Evolutionary conservation across 495 filamentous ascomycete genomes (phyloP).

Genomic region (Lophium mytilinum): DNA sequence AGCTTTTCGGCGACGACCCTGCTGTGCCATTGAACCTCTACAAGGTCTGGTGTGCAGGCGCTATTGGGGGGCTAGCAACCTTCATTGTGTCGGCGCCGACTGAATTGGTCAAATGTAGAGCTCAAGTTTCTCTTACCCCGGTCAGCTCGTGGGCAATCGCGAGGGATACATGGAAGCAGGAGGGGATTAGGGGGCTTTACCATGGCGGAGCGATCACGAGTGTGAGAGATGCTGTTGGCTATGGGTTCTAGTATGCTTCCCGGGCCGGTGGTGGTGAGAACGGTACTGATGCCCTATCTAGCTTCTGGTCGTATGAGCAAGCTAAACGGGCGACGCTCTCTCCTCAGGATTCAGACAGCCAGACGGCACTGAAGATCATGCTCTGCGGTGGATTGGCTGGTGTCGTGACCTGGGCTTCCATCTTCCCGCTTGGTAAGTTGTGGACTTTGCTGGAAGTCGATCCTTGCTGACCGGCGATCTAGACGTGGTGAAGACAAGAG

Average conservation of each 20-base stretch:
- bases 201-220: slow-evolving; percentile 70
- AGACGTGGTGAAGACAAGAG: slow-evolving; percentile 80
- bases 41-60: slow-evolving; percentile 68
- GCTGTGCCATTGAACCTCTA: slow-evolving; percentile 33
- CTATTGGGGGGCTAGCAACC: slow-evolving; percentile 67
- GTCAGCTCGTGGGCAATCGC: slow-evolving; percentile 53
- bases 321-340: slow-evolving; percentile 45
- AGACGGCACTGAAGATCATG: slow-evolving; percentile 55
- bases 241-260: slow-evolving; percentile 71
- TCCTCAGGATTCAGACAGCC: slow-evolving; percentile 34
- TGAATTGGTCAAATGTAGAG: slow-evolving; percentile 79
- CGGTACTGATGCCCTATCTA: slow-evolving; percentile 19
- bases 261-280: background rate
- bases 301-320: slow-evolving; percentile 81
- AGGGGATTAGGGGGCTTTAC: slow-evolving; percentile 66
- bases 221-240: slow-evolving; percentile 73
- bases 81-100: slow-evolving; percentile 77
- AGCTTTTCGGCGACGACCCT: slow-evolving; percentile 38
- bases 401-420: slow-evolving; percentile 72
- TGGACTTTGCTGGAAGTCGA: background rate
- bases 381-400: slow-evolving; percentile 81
- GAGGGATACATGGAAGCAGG: slow-evolving; percentile 47
- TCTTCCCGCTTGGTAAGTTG: slow-evolving; percentile 60
- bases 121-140: slow-evolving; percentile 46
- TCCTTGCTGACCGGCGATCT: background rate